These are phyloP conservation scores for Chaetoceros muelleri DNA, from an alignment of 108 stramenopile species.

Conservation along the genomic window DNA sequence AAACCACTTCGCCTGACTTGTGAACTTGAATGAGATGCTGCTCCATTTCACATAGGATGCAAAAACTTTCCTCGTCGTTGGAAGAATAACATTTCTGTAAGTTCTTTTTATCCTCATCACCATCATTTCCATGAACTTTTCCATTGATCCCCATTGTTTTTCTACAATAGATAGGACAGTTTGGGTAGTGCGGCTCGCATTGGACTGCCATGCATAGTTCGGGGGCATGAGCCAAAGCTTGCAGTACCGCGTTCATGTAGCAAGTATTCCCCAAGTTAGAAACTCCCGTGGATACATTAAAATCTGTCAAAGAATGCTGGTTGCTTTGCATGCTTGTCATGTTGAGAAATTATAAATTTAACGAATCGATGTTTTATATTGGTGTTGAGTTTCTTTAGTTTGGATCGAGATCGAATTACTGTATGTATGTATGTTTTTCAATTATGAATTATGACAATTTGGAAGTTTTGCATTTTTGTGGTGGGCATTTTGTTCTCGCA, in stretches of 20 bases:
- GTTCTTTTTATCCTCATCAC: constrained; percentile 5
- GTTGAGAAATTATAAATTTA: no score
- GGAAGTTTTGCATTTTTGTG: no score
- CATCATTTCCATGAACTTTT: constrained; percentile 8
- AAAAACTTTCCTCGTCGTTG: constrained; percentile 36
- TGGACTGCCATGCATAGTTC: constrained; percentile 80
- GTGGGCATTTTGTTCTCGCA: no score
- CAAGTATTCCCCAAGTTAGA: constrained; percentile 84
- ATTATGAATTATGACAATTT: no score
- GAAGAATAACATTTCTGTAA: neutral
- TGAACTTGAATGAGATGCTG: constrained; percentile 52
- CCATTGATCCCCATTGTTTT: constrained; percentile 8
- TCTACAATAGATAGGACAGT: constrained; percentile 33
- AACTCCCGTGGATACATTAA: constrained; percentile 63
- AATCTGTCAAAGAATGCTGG: no score
- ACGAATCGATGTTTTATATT: no score
- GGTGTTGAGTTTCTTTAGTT: no score
- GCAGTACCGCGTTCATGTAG: constrained; percentile 79
- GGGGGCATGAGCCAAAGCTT: constrained; percentile 80
- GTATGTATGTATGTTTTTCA: no score
- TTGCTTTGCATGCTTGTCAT: no score
- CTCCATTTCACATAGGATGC: constrained; percentile 74
- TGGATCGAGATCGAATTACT: no score
- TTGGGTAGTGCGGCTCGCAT: constrained; percentile 48
- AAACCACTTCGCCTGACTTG: constrained; percentile 37